Evolutionary conservation across 371 early-diverging fungal species (phyloP), one percentile per base, ranked within the genome.

Genomic region (Mortierella sp.): DNA sequence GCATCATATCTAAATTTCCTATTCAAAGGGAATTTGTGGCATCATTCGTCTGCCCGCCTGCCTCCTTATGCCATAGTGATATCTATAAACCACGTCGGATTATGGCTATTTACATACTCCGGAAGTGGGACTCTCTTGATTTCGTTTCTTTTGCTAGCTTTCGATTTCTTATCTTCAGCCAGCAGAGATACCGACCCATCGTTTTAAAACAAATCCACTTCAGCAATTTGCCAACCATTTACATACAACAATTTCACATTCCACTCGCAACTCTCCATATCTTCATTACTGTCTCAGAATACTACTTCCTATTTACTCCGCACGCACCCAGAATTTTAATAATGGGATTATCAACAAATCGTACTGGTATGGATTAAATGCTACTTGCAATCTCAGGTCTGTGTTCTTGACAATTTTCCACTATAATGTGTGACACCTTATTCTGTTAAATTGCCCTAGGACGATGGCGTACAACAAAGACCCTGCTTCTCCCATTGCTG

Each of bases 401-500:
- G 19, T 6, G 15, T 2, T 19, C 45, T 45, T 19, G n/a, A 1
- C 10, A 55, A 37, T 37, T 9, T 15, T 19, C 45, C 15, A 45
- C 31, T 29, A 35, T 22, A 49, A 2, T 40, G n/a, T 22, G 26
- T 54, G 31, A 40, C 29, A 40, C 57, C 19, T 10, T 9, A 4
- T 13, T 22, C 47, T 19, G 31, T 31, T 37, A 29, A 37, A 32
- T 3, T 47, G 22, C 1, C 3, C 7, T 23, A 49, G 2, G 17
- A 8, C 15, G 35, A 43, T 45, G 37, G 56, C 60, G 55, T 0
- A 32, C 17, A 34, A 32, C 60, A 53, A 51, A 61, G 32, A 23
- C 49, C 10, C 29, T 66, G 22, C 13, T 65, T 22, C 66, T 72
- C 7, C 55, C 61, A 13, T 43, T 67, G 19, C 49, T 74, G 7